phyloP scores from a whole-genome alignment of 495 filamentous ascomycete species.

The Podospora conica region DNA sequence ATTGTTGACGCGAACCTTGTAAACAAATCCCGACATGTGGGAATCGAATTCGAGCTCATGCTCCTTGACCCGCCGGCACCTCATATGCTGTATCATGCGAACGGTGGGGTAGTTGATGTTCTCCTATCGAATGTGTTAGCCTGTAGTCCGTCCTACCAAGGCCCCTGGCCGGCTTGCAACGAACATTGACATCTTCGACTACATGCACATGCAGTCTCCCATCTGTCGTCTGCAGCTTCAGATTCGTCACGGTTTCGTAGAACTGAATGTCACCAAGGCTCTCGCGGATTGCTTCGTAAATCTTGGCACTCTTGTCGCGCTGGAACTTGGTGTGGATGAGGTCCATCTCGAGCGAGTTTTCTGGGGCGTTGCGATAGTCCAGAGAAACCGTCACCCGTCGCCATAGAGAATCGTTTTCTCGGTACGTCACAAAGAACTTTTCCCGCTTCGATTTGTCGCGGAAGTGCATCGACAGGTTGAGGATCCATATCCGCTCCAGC shows the following conservation, averaged over 20 bases:
- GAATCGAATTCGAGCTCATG: constrained; percentile 75
- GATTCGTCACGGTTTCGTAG: constrained; percentile 90
- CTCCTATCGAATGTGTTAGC: constrained; percentile 43
- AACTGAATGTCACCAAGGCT: constrained; percentile 89
- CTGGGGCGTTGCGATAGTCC: constrained; percentile 78
- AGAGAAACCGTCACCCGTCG: constrained; percentile 86
- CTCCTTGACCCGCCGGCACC: constrained; percentile 62
- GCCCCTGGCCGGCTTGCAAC: constrained; percentile 14
- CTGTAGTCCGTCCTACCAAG: constrained; percentile 9
- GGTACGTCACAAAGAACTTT: constrained; percentile 97
- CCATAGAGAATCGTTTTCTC: constrained; percentile 69
- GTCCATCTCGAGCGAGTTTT: constrained; percentile 80
- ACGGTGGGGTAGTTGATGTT: constrained; percentile 82
- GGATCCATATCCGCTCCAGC: constrained; percentile 84
- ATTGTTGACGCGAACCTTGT: constrained; percentile 72
- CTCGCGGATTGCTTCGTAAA: constrained; percentile 93
- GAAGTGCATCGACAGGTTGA: constrained; percentile 98
- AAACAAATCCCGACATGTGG: constrained; percentile 94
- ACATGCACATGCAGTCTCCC: constrained; percentile 93
- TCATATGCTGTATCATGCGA: constrained; percentile 68
- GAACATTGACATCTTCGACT: constrained; percentile 84
- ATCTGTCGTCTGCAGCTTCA: constrained; percentile 87
- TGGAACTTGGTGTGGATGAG: constrained; percentile 73
- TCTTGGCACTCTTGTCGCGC: constrained; percentile 86
- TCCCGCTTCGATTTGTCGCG: constrained; percentile 89